A percentile compares a stretch with the other conserved stretches of the same genome.
These are phyloP conservation scores for Mucuna pruriens DNA, from an alignment of 306 rosid species.

Conservation along the genomic window DNA sequence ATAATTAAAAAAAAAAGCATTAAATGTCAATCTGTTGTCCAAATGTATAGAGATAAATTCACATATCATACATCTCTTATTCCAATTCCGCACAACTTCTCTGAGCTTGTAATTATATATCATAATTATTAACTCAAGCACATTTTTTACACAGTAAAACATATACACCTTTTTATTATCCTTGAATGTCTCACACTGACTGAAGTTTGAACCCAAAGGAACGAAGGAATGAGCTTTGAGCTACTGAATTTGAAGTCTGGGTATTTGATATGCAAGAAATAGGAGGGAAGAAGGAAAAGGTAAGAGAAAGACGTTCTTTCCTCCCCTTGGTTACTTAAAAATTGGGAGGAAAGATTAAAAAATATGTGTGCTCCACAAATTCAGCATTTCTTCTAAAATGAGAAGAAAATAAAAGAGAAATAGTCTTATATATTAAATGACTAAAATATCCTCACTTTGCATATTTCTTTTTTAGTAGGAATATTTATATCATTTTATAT, in stretches of 20 bases:
- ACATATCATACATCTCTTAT: neutral
- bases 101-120: neutral
- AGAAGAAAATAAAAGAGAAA: too few species aligned
- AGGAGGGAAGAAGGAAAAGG: too few species aligned
- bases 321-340: too few species aligned
- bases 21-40: neutral
- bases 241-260: neutral
- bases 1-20: neutral
- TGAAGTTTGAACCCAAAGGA: neutral
- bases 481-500: too few species aligned
- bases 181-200: neutral
- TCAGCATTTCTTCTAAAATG: too few species aligned
- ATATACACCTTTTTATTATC: slow-evolving; percentile 3
- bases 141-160: neutral
- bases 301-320: too few species aligned
- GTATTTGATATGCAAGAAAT: too few species aligned
- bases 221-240: neutral
- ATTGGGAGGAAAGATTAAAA: too few species aligned
- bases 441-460: too few species aligned
- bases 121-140: neutral
- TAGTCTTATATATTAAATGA: too few species aligned
- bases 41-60: slow-evolving; percentile 5
- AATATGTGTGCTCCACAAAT: too few species aligned
- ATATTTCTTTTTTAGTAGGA: too few species aligned
- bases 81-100: neutral